phyloP scores from a whole-genome alignment of 1,284 basidiomycete genomes.

The Moesziomyces sp. region DNA sequence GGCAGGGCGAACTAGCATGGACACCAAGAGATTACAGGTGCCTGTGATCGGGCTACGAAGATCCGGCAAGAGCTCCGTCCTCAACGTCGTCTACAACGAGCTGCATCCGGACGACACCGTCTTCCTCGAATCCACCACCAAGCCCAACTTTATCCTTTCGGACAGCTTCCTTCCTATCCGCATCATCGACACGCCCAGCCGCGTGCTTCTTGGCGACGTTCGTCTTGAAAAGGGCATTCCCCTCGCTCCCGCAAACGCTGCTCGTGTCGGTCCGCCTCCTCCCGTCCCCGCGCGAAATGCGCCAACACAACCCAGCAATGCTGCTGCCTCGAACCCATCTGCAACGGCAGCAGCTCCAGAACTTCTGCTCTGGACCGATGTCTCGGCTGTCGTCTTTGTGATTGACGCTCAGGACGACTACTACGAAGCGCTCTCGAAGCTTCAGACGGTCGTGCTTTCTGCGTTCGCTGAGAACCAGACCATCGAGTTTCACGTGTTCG shows the following conservation, averaged over 20 bases:
- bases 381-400: conserved; percentile 81
- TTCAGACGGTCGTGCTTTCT: conserved; percentile 69
- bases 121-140: conserved; percentile 77
- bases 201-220: conserved; percentile 71
- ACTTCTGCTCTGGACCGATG: conserved; percentile 52
- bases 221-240: conserved; percentile 43
- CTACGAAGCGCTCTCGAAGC: conserved; percentile 78
- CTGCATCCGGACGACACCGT: conserved; percentile 87
- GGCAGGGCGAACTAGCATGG: conserved; percentile 12
- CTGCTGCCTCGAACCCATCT: background rate
- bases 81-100: conserved; percentile 88
- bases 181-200: conserved; percentile 92
- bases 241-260: conserved; percentile 12
- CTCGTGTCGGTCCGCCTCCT: conserved; percentile 29
- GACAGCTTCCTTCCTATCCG: conserved; percentile 92
- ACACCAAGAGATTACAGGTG: conserved; percentile 39
- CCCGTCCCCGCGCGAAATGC: conserved; percentile 33
- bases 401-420: conserved; percentile 85
- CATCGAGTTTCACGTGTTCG: conserved; percentile 89
- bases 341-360: conserved; percentile 10
- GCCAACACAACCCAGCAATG: conserved; percentile 8
- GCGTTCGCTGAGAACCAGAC: conserved; percentile 77
- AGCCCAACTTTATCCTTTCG: conserved; percentile 31
- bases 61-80: conserved; percentile 91
- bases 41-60: conserved; percentile 45